Conservation (phyloP, 2,329 filamentous ascomycete species). For the Thermoascus crustaceus region DNA sequence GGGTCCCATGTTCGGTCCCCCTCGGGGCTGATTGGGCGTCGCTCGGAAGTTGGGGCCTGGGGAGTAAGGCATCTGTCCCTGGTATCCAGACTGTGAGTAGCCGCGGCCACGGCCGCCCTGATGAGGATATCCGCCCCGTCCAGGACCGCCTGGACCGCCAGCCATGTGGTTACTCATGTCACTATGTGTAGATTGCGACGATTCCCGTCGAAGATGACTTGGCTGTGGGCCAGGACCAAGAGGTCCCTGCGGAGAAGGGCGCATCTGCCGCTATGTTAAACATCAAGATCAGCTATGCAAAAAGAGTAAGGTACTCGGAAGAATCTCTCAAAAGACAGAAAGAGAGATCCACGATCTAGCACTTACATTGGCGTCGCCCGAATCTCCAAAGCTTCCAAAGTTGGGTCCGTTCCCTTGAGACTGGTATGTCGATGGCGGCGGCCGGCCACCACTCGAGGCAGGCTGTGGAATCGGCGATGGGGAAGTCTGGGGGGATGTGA, state of each 20-base stretch:
- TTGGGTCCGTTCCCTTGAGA: slow-evolving; percentile 62
- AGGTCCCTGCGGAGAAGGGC: slow-evolving; percentile 57
- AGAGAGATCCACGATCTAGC: neutral
- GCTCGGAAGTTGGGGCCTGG: slow-evolving; percentile 47
- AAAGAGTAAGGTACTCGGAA: slow-evolving; percentile 11
- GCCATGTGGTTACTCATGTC: slow-evolving; percentile 56
- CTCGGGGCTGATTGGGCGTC: slow-evolving; percentile 43
- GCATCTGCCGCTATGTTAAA: slow-evolving; percentile 54
- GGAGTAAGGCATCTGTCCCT: slow-evolving; percentile 46
- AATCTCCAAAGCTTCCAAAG: slow-evolving; percentile 77
- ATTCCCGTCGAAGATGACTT: slow-evolving; percentile 78
- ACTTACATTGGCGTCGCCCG: slow-evolving; percentile 57
- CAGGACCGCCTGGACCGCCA: slow-evolving; percentile 43
- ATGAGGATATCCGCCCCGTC: slow-evolving; percentile 46
- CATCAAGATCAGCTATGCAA: slow-evolving; percentile 8
- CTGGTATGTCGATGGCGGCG: slow-evolving; percentile 68
- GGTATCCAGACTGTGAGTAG: slow-evolving; percentile 46
- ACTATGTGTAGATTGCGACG: slow-evolving; percentile 71
- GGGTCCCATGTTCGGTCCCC: slow-evolving; percentile 44
- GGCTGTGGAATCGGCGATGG: slow-evolving; percentile 91
- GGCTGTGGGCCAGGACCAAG: slow-evolving; percentile 55
- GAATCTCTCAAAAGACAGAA: slow-evolving; percentile 4
- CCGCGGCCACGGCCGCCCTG: slow-evolving; percentile 51
- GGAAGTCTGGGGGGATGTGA: slow-evolving; percentile 77
- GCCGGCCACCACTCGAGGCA: slow-evolving; percentile 70